A percentile compares a stretch with the other conserved stretches of the same genome.
Evolutionary conservation across 805 yeast species (phyloP).

Genomic region (Yamadazyma insecticola): DNA sequence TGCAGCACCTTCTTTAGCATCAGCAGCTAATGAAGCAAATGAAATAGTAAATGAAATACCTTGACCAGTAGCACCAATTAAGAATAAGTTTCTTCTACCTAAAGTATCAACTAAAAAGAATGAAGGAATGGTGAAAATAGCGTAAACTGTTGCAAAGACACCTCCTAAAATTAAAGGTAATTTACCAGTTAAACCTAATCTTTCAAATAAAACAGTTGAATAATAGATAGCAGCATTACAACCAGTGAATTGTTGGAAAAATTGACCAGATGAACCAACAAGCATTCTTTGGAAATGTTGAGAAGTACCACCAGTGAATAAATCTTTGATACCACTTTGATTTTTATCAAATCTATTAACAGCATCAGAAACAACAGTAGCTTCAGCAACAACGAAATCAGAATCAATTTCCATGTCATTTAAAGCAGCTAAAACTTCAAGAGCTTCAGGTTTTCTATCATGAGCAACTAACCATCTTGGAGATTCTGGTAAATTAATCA

Average conservation of each 20-base stretch:
- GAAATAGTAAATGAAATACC: slow-evolving; percentile 36
- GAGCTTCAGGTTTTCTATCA: slow-evolving; percentile 31
- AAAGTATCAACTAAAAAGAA: slow-evolving; percentile 39
- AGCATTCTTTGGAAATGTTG: slow-evolving; percentile 52
- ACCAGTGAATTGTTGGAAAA: slow-evolving; percentile 88
- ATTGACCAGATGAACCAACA: slow-evolving; percentile 72
- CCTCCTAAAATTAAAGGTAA: slow-evolving; percentile 61
- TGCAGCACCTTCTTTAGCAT: slow-evolving; percentile 36
- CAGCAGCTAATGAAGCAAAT: slow-evolving; percentile 34
- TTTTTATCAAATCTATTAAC: slow-evolving; percentile 44
- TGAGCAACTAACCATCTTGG: slow-evolving; percentile 67
- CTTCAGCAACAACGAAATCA: slow-evolving; percentile 40
- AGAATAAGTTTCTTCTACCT: slow-evolving; percentile 43
- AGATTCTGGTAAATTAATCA: slow-evolving; percentile 56
- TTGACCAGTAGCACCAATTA: slow-evolving; percentile 41
- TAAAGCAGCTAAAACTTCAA: slow-evolving; percentile 34
- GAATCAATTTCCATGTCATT: slow-evolving; percentile 32
- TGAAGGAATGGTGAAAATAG: slow-evolving; percentile 46
- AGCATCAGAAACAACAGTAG: slow-evolving; percentile 44
- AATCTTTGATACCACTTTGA: slow-evolving; percentile 42
- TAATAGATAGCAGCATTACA: slow-evolving; percentile 89
- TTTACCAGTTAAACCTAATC: slow-evolving; percentile 49
- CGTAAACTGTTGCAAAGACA: slow-evolving; percentile 57
- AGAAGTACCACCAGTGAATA: slow-evolving; percentile 49
- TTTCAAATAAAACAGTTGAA: slow-evolving; percentile 77